Conservation (phyloP, 2,329 filamentous ascomycete species). For the Ambrosiella xylebori region DNA sequence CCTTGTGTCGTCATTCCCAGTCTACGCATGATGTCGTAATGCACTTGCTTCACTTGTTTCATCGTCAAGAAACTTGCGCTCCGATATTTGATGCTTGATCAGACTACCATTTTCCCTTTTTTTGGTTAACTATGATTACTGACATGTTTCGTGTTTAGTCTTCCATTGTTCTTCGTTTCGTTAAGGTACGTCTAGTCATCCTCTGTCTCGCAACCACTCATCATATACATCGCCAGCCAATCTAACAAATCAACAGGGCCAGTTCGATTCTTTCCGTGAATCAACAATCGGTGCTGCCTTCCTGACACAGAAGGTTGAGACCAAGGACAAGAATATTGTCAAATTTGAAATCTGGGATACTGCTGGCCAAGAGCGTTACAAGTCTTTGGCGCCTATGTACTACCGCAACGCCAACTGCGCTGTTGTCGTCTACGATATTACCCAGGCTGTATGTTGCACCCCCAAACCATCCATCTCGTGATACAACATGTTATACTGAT, state of each 20-base stretch:
- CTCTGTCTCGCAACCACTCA: not conserved
- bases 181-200: slow-evolving; percentile 51
- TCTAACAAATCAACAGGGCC: slow-evolving; percentile 44
- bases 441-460: slow-evolving; percentile 63
- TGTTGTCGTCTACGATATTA: slow-evolving; percentile 98
- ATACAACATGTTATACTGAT: slow-evolving; percentile 11
- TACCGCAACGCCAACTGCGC: slow-evolving; percentile 99
- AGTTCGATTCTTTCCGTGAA: slow-evolving; percentile 96
- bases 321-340: slow-evolving; percentile 95
- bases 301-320: slow-evolving; percentile 93
- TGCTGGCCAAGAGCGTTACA: slow-evolving; percentile 95
- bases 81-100: not conserved
- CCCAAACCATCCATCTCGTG: not conserved
- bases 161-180: slow-evolving; percentile 92
- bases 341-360: slow-evolving; percentile 99
- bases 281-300: slow-evolving; percentile 97
- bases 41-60: slow-evolving; percentile 1
- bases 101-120: not conserved
- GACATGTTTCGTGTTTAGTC: slow-evolving; percentile 40
- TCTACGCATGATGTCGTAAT: not conserved
- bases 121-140: slow-evolving; percentile 2
- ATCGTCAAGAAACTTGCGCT: not conserved
- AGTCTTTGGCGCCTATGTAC: slow-evolving; percentile 98
- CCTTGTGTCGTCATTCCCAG: not conserved
- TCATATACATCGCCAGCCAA: not conserved